Evolutionary conservation across 768 basidiomycete species (phyloP), one percentile per base, ranked within the genome.

Genomic region (Naganishia antarctica): DNA sequence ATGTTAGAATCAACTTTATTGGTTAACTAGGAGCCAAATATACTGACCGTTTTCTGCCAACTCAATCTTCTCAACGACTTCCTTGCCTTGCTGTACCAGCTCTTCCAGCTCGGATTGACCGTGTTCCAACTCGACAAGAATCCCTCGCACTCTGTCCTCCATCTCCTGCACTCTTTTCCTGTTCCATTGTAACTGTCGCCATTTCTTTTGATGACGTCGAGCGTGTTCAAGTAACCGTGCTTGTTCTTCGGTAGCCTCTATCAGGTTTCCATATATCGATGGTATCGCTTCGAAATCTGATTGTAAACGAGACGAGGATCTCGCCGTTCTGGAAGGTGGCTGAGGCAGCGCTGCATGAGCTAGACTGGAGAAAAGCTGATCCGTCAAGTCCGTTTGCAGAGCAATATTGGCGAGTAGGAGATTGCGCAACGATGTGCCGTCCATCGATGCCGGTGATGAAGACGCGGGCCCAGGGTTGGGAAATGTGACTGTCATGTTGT

Each of bases 21-120:
- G n/a, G n/a, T n/a, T n/a, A n/a, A n/a, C n/a, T n/a, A n/a, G n/a
- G n/a, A n/a, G 60, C 23, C 6, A 37, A 23, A 16, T 15, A 18
- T 12, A 48, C 64, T 53, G 28, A 61, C 60, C 47, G 25, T 32
- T 66, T 21, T 65, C 50, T n/a, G 63, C 45, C 23, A 60, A 28
- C 25, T 63, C 61, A 15, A 68, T 71, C 21, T 74, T 67, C 40
- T 85, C 83, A 9, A 91, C 85, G 60, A 92, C 75, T 71, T 90
- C 87, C 74, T 81, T 81, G 4, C 90, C 90, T 73, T 59, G 8
- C 46, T 61, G 60, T n/a, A 65, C 48, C 41, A 64, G 45, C 59
- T 61, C 66, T 29, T 44, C 60, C 50, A 58, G 26, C 15, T 50
- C 34, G 23, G 43, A 34, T 15, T 44, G 40, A 29, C 34, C 63